These are phyloP conservation scores for Dactylorhiza incarnata DNA, from an alignment of 106 monocot species.

Conservation along the genomic window DNA sequence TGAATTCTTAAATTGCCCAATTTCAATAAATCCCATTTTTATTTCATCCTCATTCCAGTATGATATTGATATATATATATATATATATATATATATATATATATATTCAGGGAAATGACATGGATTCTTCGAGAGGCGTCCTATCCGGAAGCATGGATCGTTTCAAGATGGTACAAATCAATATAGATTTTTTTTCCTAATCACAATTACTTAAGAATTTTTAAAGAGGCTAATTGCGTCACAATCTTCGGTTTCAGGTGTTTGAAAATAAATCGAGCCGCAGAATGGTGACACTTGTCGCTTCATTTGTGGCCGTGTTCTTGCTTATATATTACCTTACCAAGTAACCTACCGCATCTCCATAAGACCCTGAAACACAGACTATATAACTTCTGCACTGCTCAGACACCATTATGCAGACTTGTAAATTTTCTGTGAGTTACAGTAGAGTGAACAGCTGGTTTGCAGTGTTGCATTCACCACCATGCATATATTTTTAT, in stretches of 20 bases:
- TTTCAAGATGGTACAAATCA: slow-evolving; percentile 71
- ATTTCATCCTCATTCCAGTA: not conserved
- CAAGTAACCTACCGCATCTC: slow-evolving; percentile 22
- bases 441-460: too few species aligned
- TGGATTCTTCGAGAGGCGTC: slow-evolving; percentile 92
- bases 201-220: not conserved
- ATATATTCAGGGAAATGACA: slow-evolving; percentile 74
- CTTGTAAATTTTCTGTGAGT: too few species aligned
- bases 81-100: too few species aligned
- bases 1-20: too few species aligned
- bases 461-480: too few species aligned
- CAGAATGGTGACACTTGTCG: slow-evolving; percentile 80
- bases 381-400: too few species aligned
- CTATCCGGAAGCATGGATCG: slow-evolving; percentile 85
- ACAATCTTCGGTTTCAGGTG: slow-evolving; percentile 36
- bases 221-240: not conserved
- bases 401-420: too few species aligned
- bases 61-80: too few species aligned
- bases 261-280: slow-evolving; percentile 87
- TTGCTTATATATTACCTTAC: slow-evolving; percentile 88
- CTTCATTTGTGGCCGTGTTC: slow-evolving; percentile 76
- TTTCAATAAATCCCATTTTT: too few species aligned
- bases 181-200: not conserved
- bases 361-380: too few species aligned
- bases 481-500: too few species aligned